Conservation (phyloP, 2,329 filamentous ascomycete species). For the Tolypocladium ophioglossoides region DNA sequence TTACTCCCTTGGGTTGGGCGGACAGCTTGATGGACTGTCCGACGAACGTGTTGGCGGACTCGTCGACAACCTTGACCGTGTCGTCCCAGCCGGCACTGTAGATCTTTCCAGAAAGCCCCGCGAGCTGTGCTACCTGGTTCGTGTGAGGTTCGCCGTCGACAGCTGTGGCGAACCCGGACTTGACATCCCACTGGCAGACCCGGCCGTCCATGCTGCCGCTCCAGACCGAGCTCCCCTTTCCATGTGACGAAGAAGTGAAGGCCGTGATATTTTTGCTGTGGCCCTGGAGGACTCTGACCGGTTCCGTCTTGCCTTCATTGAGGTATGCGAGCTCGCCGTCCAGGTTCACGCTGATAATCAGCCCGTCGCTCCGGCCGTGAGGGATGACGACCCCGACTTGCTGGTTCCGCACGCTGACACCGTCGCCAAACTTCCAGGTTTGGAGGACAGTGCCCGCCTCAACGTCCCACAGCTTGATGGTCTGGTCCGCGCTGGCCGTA, state of each 20-base stretch:
- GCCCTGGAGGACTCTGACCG: conserved; percentile 65
- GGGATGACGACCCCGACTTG: conserved; percentile 94
- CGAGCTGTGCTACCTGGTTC: conserved; percentile 74
- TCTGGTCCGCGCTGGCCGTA: conserved; percentile 89
- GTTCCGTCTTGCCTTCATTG: conserved; percentile 56
- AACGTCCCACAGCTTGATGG: conserved; percentile 87
- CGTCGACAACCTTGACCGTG: conserved; percentile 68
- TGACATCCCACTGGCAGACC: conserved; percentile 73
- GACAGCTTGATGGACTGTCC: conserved; percentile 57
- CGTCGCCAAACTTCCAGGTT: conserved; percentile 78
- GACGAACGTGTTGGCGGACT: conserved; percentile 63
- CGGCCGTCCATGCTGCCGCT: conserved; percentile 90
- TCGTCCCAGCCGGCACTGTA: conserved; percentile 94
- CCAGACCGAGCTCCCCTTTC: conserved; percentile 57
- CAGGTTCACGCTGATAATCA: conserved; percentile 84
- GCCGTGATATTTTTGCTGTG: conserved; percentile 90
- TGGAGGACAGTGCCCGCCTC: conserved; percentile 68
- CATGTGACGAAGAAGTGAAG: conserved; percentile 35
- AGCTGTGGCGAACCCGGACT: conserved; percentile 54
- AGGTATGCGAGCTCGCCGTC: conserved; percentile 88
- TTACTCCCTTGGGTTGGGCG: conserved; percentile 71
- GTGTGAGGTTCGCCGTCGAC: conserved; percentile 76
- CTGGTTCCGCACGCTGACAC: conserved; percentile 68
- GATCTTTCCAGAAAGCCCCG: conserved; percentile 50
- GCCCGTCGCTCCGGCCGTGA: conserved; percentile 66